These are phyloP conservation scores for Angomonas ambiguus DNA, from an alignment of 208 protist genomes.

Conservation along the genomic window DNA sequence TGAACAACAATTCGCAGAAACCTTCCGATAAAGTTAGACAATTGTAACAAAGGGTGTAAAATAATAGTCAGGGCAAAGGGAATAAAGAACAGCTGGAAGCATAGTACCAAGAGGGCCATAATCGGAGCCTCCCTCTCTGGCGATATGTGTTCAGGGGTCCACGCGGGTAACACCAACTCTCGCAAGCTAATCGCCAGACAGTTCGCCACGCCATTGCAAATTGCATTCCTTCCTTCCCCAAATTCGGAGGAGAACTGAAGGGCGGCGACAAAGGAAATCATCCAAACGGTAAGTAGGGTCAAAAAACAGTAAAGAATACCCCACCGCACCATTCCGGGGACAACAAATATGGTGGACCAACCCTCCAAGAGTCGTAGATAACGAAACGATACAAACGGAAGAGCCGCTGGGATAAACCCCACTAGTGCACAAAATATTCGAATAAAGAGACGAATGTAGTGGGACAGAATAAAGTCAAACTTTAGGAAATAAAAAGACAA, in stretches of 20 bases:
- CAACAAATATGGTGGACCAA: slow-evolving; percentile 59
- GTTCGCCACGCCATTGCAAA: slow-evolving; percentile 30
- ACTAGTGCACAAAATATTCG: slow-evolving; percentile 59
- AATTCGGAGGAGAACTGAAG: slow-evolving; percentile 25
- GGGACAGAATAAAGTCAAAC: slow-evolving; percentile 57
- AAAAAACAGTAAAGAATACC: slow-evolving; percentile 46
- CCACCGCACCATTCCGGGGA: slow-evolving; percentile 68
- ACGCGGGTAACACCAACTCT: slow-evolving; percentile 58
- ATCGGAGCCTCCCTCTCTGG: slow-evolving; percentile 31
- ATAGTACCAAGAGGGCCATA: slow-evolving; percentile 44
- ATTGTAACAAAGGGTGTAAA: slow-evolving; percentile 58
- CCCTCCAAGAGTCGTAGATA: slow-evolving; percentile 62
- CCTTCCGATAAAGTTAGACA: slow-evolving; percentile 69
- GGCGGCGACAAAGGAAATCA: slow-evolving; percentile 67
- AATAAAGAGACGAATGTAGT: slow-evolving; percentile 49
- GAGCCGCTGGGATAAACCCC: slow-evolving; percentile 48
- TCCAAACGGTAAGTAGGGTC: slow-evolving; percentile 57
- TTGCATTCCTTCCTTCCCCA: neutral
- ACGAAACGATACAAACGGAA: slow-evolving; percentile 59
- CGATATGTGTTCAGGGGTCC: slow-evolving; percentile 45
- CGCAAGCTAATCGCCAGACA: slow-evolving; percentile 56
- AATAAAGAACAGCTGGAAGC: slow-evolving; percentile 59
- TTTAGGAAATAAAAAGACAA: slow-evolving; percentile 56
- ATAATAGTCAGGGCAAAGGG: slow-evolving; percentile 48
- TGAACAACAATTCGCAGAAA: slow-evolving; percentile 72